Evolutionary conservation across 2,329 filamentous ascomycete genomes (phyloP), one percentile per base, ranked within the genome.

Genomic region (Leptodontidium sp.): DNA sequence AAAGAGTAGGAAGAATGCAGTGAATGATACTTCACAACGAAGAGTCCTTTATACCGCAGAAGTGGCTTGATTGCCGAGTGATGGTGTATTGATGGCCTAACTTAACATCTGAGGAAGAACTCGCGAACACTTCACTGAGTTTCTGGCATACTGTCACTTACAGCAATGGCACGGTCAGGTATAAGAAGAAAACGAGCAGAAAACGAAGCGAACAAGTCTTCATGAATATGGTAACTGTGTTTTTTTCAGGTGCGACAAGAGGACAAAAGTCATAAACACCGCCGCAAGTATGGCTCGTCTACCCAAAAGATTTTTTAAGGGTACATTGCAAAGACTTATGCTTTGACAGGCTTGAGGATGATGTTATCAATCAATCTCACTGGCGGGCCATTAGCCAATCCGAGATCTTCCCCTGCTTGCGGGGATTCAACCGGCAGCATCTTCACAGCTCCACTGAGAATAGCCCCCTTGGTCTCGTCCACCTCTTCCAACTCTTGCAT

Each of bases 321-420:
- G 38, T 50, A 21, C n/a, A 50, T 21, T 47, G 12, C 21, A 24
- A 8, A 50, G 3, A 9, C 21, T 65, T 68, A 76, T 66, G 47
- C 12, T 52, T 68, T 68, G 57, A 74, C 61, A 71, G 86, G 83
- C 74, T 85, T 81, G 43, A 95, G 79, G 65, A 97, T 90, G 72
- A 98, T 90, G 77, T 99, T 99, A 78, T 99, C 96, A 79, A 99
- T 98, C 80, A 99, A 82, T 70, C 96, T 86, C 59, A 99, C 96
- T 0, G 90, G 79, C 17, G 93, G 92, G 1, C 91, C 90, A 3
- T 89, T 90, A 66, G 87, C 86, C 70, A 88, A 88, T 3, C 94
- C 94, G 32, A 94, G 80, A 72, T 94, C 90, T 79, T 98, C 94
- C 0, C 87, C 92, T 6, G 88, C 82, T 61, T 84, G 85, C 0